Conservation (phyloP, 768 basidiomycete species). For the Lepiota subincarnata region DNA sequence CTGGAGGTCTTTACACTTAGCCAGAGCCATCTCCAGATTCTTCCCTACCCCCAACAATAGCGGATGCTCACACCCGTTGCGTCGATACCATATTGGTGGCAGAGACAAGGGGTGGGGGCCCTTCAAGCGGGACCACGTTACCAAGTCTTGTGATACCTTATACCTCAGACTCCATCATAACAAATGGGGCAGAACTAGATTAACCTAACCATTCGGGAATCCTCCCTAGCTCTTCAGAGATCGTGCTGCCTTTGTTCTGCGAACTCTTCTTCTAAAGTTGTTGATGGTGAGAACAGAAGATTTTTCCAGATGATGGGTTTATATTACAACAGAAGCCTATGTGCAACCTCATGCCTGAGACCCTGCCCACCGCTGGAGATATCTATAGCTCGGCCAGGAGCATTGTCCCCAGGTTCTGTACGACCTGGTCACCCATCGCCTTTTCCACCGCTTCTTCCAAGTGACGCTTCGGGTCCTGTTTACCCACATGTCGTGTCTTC, state of each 20-base stretch:
- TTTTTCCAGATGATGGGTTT: constrained; percentile 9
- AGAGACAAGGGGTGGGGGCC: not conserved
- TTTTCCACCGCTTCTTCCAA: constrained; percentile 96
- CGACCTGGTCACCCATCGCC: constrained; percentile 96
- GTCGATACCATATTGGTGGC: no score
- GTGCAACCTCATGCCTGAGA: not conserved
- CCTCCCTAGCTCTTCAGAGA: not conserved
- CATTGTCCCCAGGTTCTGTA: constrained; percentile 94
- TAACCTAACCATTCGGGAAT: not conserved
- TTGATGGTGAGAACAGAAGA: constrained; percentile 7
- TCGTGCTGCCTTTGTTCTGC: not conserved
- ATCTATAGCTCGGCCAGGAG: constrained; percentile 74
- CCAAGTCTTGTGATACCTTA: not conserved
- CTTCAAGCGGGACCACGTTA: not conserved
- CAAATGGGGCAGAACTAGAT: not conserved
- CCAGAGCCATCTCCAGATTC: no score
- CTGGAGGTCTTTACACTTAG: no score
- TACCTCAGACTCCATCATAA: not conserved
- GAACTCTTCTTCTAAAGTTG: constrained; percentile 4
- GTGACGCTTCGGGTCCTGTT: constrained; percentile 97
- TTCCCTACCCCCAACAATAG: no score
- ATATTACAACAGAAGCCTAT: constrained; percentile 18
- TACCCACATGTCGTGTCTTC: constrained; percentile 96
- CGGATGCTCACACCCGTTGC: no score
- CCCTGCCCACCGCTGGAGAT: constrained; percentile 1